phyloP scores from a whole-genome alignment of 2,329 filamentous ascomycete species.

The Erysiphe neolycopersici region DNA sequence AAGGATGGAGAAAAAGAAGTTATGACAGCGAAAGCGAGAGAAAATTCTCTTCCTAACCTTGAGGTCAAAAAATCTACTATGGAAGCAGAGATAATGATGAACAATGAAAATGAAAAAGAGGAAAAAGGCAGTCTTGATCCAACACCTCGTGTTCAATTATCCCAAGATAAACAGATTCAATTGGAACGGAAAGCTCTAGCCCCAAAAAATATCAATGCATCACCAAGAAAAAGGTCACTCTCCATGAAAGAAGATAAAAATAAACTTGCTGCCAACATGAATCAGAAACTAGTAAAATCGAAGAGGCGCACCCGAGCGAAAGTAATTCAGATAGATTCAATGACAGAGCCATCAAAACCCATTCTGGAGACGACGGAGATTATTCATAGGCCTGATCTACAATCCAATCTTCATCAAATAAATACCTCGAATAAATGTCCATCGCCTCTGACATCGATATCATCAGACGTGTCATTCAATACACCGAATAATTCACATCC shows the following conservation, averaged over 20 bases:
- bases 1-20: constrained; percentile 22
- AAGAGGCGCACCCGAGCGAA: not conserved
- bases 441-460: not conserved
- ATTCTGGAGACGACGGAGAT: constrained; percentile 11
- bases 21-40: not conserved
- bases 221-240: constrained; percentile 24
- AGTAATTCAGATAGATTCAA: constrained; percentile 1
- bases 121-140: constrained; percentile 2
- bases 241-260: constrained; percentile 16
- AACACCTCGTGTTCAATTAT: constrained; percentile 6
- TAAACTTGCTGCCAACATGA: constrained; percentile 13
- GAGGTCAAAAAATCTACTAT: constrained; percentile 3
- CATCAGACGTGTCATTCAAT: not conserved
- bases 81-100: constrained; percentile 3
- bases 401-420: constrained; percentile 19
- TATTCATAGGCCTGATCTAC: constrained; percentile 10
- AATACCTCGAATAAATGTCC: not conserved
- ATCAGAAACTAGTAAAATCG: not conserved
- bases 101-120: constrained; percentile 9
- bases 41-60: not conserved
- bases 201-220: constrained; percentile 28
- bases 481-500: not conserved
- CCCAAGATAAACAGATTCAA: not conserved
- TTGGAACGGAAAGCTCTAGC: constrained; percentile 11
- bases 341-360: constrained; percentile 1